Evolutionary conservation across 2,329 filamentous ascomycete species (phyloP), one percentile per base, ranked within the genome.

Genomic region (Ceratocystis alfenasii): DNA sequence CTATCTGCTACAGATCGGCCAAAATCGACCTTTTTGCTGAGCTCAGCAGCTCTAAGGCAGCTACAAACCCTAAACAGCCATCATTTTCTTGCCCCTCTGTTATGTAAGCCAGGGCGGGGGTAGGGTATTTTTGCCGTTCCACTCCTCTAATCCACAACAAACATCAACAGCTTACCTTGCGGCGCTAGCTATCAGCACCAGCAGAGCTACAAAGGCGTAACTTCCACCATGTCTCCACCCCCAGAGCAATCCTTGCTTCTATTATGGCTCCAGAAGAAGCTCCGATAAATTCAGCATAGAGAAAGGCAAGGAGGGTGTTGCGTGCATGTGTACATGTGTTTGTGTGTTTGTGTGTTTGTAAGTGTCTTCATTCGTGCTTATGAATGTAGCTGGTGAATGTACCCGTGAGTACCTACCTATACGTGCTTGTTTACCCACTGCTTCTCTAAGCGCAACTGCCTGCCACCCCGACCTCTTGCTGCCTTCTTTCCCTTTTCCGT

Each of bases 181-280:
- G 30, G 30, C 30, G 30, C 30, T 33, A 41, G 46, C 48, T 50
- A 20, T 10, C 48, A 50, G 12, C 48, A 53, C 48, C 17, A 25
- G 2, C 48, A 25, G n/a, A 53, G 70, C 69, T 70, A 66, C 61
- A 50, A 46, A 41, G 36, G 61, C 41, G 22, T 17, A 63, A 30
- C n/a, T 25, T 17, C 22, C 44, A 25, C 15, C 61, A 63, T 3
- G 45, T 33, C 53, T 28, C 25, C 36, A 41, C 36, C 25, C 53
- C 22, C 20, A 33, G 30, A 33, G 15, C 53, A 33, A 57, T 57
- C 53, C 53, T 57, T 57, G 36, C 36, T 41, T 41, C 3, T 41
- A 5, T 15, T 3, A 15, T 41, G 36, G 36, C 36, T 15, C 36
- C 36, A 41, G 36, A 15, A 41, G 36, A 41, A 15, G 36, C 36